phyloP scores from a whole-genome alignment of 148 eudicot species.

The Chenopodium album region DNA sequence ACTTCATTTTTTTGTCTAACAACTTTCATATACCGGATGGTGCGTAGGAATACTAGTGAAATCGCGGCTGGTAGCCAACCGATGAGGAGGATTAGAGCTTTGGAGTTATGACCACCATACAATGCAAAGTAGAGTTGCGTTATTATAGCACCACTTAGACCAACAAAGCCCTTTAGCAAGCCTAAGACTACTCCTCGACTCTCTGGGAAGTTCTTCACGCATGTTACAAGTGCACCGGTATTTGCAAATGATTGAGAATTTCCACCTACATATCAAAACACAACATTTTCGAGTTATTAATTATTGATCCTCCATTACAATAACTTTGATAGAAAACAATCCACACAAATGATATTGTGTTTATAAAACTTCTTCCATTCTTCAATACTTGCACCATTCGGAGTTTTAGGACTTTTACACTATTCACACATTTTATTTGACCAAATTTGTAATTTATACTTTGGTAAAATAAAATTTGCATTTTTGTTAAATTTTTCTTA shows the following conservation, averaged over 20 bases:
- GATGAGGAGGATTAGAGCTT: conserved; percentile 38
- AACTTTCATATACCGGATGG: conserved; percentile 31
- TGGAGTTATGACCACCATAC: conserved; percentile 32
- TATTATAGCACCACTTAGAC: conserved; percentile 43
- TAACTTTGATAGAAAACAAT: not conserved
- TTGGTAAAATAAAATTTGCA: too few relatives aligned
- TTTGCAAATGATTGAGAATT: conserved; percentile 47
- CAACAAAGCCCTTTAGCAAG: conserved; percentile 38
- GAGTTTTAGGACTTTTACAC: too few relatives aligned
- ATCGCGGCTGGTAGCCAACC: conserved; percentile 47
- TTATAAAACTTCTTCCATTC: too few relatives aligned
- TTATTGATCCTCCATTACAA: not conserved
- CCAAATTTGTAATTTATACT: too few relatives aligned
- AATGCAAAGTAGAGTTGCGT: conserved; percentile 42
- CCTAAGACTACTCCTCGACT: conserved; percentile 45
- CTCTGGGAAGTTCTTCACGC: conserved; percentile 49
- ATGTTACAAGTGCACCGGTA: conserved; percentile 47
- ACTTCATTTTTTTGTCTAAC: conserved; percentile 26
- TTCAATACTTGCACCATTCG: too few relatives aligned
- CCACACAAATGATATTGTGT: not conserved
- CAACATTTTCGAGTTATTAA: not conserved
- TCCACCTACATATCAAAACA: conserved; percentile 24
- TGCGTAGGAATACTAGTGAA: conserved; percentile 34
- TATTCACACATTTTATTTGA: too few relatives aligned
- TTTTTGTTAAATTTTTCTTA: too few relatives aligned